Conservation (phyloP, 768 basidiomycete genomes). For the Mycena olivaceomarginata region DNA sequence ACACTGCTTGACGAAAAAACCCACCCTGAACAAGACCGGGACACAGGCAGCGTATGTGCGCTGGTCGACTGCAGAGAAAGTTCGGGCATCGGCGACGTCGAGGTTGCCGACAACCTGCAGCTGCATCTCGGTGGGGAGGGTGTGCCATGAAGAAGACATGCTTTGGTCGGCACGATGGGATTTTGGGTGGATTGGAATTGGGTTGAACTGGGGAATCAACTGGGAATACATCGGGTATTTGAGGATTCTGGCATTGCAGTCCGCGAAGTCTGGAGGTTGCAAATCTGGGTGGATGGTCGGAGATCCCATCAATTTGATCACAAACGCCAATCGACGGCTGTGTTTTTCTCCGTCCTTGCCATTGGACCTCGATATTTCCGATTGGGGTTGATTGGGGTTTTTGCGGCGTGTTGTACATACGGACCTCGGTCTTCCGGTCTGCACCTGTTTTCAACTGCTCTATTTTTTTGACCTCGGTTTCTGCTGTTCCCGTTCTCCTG, state of each 20-base stretch:
- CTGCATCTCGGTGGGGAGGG: constrained; percentile 81
- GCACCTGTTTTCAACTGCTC: not conserved
- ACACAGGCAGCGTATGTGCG: constrained; percentile 73
- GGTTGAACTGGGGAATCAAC: constrained; percentile 29
- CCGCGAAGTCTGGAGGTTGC: constrained; percentile 41
- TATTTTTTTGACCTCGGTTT: not conserved
- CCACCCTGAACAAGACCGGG: constrained; percentile 76
- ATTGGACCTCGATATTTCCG: not conserved
- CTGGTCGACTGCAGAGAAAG: constrained; percentile 70
- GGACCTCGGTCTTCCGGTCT: not conserved
- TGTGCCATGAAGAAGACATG: constrained; percentile 64
- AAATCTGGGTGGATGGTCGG: constrained; percentile 32
- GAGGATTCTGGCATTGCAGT: constrained; percentile 33
- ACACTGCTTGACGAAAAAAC: constrained; percentile 43
- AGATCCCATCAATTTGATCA: constrained; percentile 26
- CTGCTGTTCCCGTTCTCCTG: not conserved
- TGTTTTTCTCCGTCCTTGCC: constrained; percentile 9
- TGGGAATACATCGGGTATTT: constrained; percentile 35
- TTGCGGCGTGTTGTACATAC: not conserved
- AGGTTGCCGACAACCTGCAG: constrained; percentile 73
- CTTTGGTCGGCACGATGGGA: constrained; percentile 28
- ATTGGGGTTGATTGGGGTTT: not conserved
- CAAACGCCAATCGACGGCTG: constrained; percentile 23
- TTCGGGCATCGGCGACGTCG: constrained; percentile 62
- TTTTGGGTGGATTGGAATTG: constrained; percentile 21